Evolutionary conservation across 371 early-diverging fungal species (phyloP).

Genomic region (Conidiobolus incongruus): DNA sequence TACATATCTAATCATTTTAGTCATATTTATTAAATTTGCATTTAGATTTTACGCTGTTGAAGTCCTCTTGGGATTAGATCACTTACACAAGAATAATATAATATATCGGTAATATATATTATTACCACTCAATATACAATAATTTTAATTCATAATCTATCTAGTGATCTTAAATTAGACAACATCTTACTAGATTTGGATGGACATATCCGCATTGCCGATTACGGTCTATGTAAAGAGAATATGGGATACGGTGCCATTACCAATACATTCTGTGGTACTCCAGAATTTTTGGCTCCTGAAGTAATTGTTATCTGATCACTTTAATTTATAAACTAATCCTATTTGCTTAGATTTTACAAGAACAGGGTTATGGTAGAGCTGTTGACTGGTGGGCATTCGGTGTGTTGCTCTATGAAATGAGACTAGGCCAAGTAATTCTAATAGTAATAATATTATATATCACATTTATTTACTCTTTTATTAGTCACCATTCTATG

Average conservation of each 20-base stretch:
- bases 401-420: constrained; percentile 95
- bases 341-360: constrained; percentile 50
- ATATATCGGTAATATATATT: constrained; percentile 50
- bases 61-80: constrained; percentile 83
- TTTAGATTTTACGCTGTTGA: constrained; percentile 85
- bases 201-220: constrained; percentile 98
- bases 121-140: background rate
- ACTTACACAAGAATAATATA: constrained; percentile 83
- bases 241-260: constrained; percentile 63
- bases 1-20: too few relatives aligned
- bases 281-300: constrained; percentile 99
- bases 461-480: too few relatives aligned
- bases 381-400: constrained; percentile 99
- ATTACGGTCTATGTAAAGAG: constrained; percentile 97
- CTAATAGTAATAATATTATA: too few relatives aligned
- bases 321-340: background rate
- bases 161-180: constrained; percentile 90
- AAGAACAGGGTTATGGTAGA: constrained; percentile 74
- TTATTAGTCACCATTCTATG: constrained; percentile 61
- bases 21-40: background rate
- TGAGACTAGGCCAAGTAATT: constrained; percentile 59
- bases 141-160: background rate
- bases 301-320: constrained; percentile 20
- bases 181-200: constrained; percentile 83
- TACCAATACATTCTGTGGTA: constrained; percentile 93